These are phyloP conservation scores for Talaromyces albobiverticillius DNA, from an alignment of 2,329 filamentous ascomycete genomes.

Conservation along the genomic window DNA sequence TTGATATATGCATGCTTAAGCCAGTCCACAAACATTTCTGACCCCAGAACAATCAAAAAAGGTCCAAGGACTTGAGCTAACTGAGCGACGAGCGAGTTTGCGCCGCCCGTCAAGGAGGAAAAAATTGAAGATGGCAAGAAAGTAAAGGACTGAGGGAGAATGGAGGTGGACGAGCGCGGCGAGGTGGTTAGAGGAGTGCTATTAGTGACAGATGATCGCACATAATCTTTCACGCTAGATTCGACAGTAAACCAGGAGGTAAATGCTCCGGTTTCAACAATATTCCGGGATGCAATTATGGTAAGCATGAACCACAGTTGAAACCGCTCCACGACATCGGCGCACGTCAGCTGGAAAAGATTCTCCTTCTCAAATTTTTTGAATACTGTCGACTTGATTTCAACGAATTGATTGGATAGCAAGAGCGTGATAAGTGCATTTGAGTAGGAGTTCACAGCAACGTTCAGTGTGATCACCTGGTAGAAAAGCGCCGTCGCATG, in stretches of 20 bases:
- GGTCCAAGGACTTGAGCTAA: constrained; percentile 82
- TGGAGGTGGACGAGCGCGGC: constrained; percentile 59
- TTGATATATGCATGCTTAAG: constrained; percentile 97
- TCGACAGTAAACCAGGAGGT: constrained; percentile 49
- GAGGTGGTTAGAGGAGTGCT: constrained; percentile 58
- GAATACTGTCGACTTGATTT: constrained; percentile 98
- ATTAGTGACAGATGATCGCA: constrained; percentile 33
- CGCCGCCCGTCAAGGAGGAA: constrained; percentile 37
- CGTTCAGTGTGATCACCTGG: constrained; percentile 95
- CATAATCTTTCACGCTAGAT: constrained; percentile 27
- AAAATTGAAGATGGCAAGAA: constrained; percentile 60
- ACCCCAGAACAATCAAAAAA: constrained; percentile 89
- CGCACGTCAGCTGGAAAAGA: constrained; percentile 91
- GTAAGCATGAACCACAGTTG: constrained; percentile 96
- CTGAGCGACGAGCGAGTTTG: constrained; percentile 42
- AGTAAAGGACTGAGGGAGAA: constrained; percentile 87
- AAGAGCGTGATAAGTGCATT: constrained; percentile 90
- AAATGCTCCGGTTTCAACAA: constrained; percentile 89
- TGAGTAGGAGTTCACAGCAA: constrained; percentile 97
- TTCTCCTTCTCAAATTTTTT: constrained; percentile 99
- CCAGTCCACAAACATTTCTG: constrained; percentile 95
- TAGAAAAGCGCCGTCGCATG: constrained; percentile 91
- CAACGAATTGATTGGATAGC: constrained; percentile 96
- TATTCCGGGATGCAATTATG: constrained; percentile 93
- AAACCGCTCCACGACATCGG: constrained; percentile 94